Conservation (phyloP, 352 stramenopile genomes). For the Aphanomyces cochlioides region DNA sequence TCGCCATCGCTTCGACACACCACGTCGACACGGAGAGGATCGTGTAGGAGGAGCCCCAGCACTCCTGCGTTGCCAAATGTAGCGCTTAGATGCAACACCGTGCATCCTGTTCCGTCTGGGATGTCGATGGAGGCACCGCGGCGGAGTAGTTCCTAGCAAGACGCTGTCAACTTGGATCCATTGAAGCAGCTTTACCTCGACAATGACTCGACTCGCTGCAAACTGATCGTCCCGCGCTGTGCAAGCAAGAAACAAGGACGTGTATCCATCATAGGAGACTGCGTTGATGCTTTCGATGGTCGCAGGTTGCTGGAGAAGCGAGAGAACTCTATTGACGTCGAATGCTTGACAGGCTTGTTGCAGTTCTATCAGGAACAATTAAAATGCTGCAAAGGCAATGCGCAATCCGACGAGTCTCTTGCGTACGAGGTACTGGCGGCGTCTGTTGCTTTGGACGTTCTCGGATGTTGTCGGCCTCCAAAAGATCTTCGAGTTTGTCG, state of each 20-base stretch:
- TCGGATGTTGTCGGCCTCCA: constrained; percentile 5
- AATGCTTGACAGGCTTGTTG: background rate
- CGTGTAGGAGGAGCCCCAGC: constrained; percentile 5
- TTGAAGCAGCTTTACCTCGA: no score
- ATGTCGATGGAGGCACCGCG: constrained; percentile 13
- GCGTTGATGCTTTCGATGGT: background rate
- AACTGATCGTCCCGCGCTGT: background rate
- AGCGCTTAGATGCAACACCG: constrained; percentile 29
- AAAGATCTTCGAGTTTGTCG: constrained; percentile 12
- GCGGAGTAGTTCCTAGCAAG: constrained; percentile 21
- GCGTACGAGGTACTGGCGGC: background rate
- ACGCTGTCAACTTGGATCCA: no score
- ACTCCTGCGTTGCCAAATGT: constrained; percentile 28
- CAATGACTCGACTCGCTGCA: no score
- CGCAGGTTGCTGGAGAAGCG: background rate
- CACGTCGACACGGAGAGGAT: background rate
- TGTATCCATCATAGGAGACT: background rate
- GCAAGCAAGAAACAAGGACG: background rate
- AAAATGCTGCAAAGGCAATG: no score
- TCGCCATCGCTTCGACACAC: constrained; percentile 14
- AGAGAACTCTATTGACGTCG: background rate
- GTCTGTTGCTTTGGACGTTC: background rate
- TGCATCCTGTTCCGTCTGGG: constrained; percentile 28
- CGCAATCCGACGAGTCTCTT: background rate
- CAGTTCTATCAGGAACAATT: background rate